phyloP scores from a whole-genome alignment of 306 rosid species.

The Dryas drummondii region DNA sequence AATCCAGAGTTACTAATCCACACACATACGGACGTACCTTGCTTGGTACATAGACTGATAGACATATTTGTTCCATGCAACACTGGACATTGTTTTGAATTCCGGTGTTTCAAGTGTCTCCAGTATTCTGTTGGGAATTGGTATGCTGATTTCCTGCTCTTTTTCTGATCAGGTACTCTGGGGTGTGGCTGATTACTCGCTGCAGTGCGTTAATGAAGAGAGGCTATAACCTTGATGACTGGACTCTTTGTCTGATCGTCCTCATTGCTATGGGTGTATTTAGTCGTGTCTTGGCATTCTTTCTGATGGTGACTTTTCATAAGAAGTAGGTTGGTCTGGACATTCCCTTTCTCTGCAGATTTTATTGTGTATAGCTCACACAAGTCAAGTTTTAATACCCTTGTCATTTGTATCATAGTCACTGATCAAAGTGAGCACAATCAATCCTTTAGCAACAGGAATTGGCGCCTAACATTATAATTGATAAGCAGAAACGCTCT shows the following conservation, averaged over 20 bases:
- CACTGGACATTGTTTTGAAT: not conserved
- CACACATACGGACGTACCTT: not conserved
- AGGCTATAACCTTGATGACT: conserved; percentile 59
- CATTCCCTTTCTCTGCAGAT: not conserved
- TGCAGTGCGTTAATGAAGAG: conserved; percentile 51
- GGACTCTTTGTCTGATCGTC: conserved; percentile 48
- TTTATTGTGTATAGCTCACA: not conserved
- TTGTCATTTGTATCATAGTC: conserved; percentile 13
- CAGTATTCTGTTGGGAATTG: not conserved
- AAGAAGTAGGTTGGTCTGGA: conserved; percentile 39
- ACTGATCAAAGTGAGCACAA: conserved; percentile 1
- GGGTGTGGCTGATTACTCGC: conserved; percentile 88
- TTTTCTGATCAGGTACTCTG: conserved; percentile 58
- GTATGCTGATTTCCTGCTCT: conserved; percentile 7
- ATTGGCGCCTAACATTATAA: conserved; percentile 21
- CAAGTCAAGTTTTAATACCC: not conserved
- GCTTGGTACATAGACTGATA: too few relatives aligned
- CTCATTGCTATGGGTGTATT: conserved; percentile 48
- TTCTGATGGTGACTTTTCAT: conserved; percentile 38
- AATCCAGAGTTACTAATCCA: not conserved
- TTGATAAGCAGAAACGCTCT: not conserved
- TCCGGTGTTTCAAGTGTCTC: not conserved
- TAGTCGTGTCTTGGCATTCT: conserved; percentile 49
- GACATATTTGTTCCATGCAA: not conserved
- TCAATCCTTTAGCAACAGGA: conserved; percentile 16